phyloP scores from a whole-genome alignment of 768 basidiomycete species.

The Mycena indigotica region DNA sequence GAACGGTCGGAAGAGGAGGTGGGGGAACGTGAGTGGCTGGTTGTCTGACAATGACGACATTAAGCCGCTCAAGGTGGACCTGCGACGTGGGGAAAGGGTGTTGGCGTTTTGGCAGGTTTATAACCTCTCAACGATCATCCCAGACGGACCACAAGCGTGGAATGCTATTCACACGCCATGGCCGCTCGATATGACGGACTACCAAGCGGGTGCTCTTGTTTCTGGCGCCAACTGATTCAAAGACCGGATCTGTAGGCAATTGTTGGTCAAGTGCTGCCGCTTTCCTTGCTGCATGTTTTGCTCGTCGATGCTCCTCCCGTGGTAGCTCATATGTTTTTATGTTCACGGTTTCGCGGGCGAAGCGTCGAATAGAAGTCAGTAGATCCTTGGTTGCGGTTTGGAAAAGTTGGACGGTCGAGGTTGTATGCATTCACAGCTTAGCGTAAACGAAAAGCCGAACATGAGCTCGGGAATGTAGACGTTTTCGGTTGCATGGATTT shows the following conservation, averaged over 20 bases:
- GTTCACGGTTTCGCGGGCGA: no score
- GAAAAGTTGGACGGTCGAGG: conserved; percentile 23
- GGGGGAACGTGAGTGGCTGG: conserved; percentile 38
- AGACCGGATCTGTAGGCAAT: no score
- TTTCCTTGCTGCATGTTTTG: no score
- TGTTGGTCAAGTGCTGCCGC: no score
- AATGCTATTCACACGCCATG: conserved; percentile 72
- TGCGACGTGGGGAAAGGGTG: conserved; percentile 72
- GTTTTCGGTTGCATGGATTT: no score
- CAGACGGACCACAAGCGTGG: conserved; percentile 59
- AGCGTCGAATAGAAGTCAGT: conserved; percentile 18
- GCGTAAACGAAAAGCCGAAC: conserved; percentile 27
- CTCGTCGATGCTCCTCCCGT: background rate
- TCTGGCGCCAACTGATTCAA: conserved; percentile 52
- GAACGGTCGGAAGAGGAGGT: no score
- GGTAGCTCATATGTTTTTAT: conserved; percentile 23
- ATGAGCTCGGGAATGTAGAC: no score
- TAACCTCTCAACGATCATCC: conserved; percentile 65
- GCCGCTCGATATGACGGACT: conserved; percentile 74
- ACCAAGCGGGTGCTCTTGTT: conserved; percentile 53
- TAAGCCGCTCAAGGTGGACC: conserved; percentile 57
- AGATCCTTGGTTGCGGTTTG: conserved; percentile 25
- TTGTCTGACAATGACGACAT: conserved; percentile 42
- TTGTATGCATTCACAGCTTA: conserved; percentile 39
- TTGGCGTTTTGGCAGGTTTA: conserved; percentile 85